These are phyloP conservation scores for Meyerozyma smithsonii DNA, from an alignment of 1,139 yeast species.

Conservation along the genomic window DNA sequence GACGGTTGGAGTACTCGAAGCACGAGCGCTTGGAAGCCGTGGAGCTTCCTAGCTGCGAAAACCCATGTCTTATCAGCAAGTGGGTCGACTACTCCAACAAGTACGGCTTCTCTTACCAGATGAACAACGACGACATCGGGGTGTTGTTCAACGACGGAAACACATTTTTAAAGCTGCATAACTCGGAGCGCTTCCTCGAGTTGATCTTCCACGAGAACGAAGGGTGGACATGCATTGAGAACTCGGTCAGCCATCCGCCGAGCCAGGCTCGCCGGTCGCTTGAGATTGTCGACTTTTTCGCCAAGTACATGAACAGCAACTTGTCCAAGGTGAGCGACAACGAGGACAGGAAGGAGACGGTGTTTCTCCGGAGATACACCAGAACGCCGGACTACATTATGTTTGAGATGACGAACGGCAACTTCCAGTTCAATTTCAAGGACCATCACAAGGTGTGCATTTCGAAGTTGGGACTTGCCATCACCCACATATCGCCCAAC, in stretches of 20 bases:
- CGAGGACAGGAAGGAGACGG: slow-evolving; percentile 56
- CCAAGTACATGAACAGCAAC: slow-evolving; percentile 78
- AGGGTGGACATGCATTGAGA: slow-evolving; percentile 74
- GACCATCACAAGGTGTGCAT: slow-evolving; percentile 89
- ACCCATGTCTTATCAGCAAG: slow-evolving; percentile 77
- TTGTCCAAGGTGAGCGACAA: slow-evolving; percentile 67
- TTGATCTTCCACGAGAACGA: slow-evolving; percentile 55
- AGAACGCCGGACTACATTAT: slow-evolving; percentile 76
- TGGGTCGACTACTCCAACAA: slow-evolving; percentile 98
- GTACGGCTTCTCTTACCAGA: slow-evolving; percentile 92
- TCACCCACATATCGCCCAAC: slow-evolving; percentile 79
- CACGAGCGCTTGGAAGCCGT: slow-evolving; percentile 29
- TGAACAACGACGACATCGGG: slow-evolving; percentile 89
- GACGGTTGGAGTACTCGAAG: slow-evolving; percentile 33
- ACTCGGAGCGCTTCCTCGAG: slow-evolving; percentile 59
- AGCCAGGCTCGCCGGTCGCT: slow-evolving; percentile 62
- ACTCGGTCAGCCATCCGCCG: slow-evolving; percentile 53
- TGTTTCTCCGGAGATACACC: slow-evolving; percentile 75
- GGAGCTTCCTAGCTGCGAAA: slow-evolving; percentile 46
- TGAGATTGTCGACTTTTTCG: slow-evolving; percentile 79
- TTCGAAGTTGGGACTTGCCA: slow-evolving; percentile 67
- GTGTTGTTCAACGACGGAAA: slow-evolving; percentile 82
- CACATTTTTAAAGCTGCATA: slow-evolving; percentile 67
- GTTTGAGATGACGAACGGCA: slow-evolving; percentile 92
- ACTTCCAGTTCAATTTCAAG: slow-evolving; percentile 88